Base-by-base conservation (phyloP, 805 yeast genomes). In the Danielia oregonensis region DNA sequence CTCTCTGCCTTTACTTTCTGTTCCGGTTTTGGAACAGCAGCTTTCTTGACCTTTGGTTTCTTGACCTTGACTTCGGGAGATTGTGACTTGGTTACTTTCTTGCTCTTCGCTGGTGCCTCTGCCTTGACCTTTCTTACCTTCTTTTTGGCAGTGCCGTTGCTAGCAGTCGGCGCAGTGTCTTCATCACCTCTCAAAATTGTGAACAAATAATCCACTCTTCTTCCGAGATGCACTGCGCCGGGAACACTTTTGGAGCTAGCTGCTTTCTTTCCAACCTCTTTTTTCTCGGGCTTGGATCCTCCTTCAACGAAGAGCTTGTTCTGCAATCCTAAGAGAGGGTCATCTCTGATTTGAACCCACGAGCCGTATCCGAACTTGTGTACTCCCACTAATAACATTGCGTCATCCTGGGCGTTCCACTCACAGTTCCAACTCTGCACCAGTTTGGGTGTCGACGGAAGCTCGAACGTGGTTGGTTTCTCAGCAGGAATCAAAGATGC, bases 291-390 rank as follows among this genome's bases (percentile, higher is more conserved):
- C 42, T 46, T 43, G n/a, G 32, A 32, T 14, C 49, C 28, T 12
- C 46, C 43, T 35, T 76, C 82, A 48, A 93, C 68, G 51, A 78
- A 93, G 46, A 93, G 64, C 65, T 87, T 93, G 48, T 87, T 86
- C 42, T 86, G 84, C 41, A 93, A 68, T 8, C 88, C 89, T 39
- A 93, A 70, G 33, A 86, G 73, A 2, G 98, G 97, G 61, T 93
- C 98, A 62, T 93, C 99, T 54, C 98, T 72, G 29, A 93, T 89
- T 52, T 85, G 89, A 3, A 74, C 57, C 98, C 98, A 93, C 1
- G 96, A 81, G 12, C 97, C 97, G 58, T 87, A 89, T 0, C 99
- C 99, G 60, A 89, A 89, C 61, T 86, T 88, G 52, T 76, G 74
- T 15, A 91, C 84, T 44, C 99, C 99, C 23, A 85, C 76, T 41